Evolutionary conservation across 371 early-diverging fungal genomes (phyloP).

Genomic region (Chytridium lagenaria): DNA sequence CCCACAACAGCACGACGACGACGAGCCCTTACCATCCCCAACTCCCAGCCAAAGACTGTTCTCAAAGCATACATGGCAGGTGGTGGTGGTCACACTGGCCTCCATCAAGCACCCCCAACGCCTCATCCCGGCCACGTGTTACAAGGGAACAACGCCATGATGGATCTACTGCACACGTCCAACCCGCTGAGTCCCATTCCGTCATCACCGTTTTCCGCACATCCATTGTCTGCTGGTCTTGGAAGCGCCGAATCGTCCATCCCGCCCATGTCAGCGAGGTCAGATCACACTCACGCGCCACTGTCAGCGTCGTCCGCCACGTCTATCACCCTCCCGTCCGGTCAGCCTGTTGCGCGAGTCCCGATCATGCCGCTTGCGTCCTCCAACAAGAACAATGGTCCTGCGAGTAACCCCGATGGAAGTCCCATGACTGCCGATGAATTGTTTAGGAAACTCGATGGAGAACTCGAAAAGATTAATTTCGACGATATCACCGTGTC

Average conservation of each 20-base stretch:
- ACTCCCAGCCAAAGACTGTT: slow-evolving; percentile 10
- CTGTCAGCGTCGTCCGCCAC: not conserved
- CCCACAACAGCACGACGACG: not conserved
- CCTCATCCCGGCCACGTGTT: not conserved
- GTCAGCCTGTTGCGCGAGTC: not conserved
- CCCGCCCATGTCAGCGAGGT: not conserved
- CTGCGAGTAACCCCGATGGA: not conserved
- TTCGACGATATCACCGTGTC: slow-evolving; percentile 80
- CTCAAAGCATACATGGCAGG: slow-evolving; percentile 13
- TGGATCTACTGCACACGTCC: not conserved
- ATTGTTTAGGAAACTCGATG: slow-evolving; percentile 55
- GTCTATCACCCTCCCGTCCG: not conserved
- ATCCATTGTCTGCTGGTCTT: not conserved
- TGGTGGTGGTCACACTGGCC: too few relatives aligned
- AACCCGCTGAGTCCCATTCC: not conserved
- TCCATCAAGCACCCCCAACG: not conserved
- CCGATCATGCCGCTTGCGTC: slow-evolving; percentile 16
- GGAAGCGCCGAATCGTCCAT: not conserved
- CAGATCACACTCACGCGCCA: not conserved
- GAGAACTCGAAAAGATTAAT: slow-evolving; percentile 67
- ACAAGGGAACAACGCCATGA: not conserved
- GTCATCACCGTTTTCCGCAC: not conserved
- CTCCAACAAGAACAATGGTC: not conserved
- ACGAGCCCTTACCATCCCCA: slow-evolving; percentile 9
- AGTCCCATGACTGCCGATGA: slow-evolving; percentile 26